Percentiles rank a stretch among this genome's conserved stretches.
phyloP scores from a whole-genome alignment of 768 basidiomycete genomes.

The Russula abietina region DNA sequence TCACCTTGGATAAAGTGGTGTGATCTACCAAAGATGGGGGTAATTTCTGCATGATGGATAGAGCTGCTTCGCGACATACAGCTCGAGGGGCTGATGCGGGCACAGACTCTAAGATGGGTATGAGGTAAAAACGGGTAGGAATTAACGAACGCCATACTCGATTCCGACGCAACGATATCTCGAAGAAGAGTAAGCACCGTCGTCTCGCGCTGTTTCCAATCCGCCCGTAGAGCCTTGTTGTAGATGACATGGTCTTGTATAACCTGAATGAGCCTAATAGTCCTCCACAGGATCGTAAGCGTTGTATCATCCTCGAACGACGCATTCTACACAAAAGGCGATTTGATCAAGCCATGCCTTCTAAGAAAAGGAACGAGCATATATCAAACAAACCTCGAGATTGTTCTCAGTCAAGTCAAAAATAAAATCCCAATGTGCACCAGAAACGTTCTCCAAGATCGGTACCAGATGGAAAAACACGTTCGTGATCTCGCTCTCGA shows the following conservation, averaged over 20 bases:
- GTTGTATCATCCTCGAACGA: constrained; percentile 53
- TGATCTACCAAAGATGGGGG: constrained; percentile 57
- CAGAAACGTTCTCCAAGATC: constrained; percentile 79
- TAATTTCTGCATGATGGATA: constrained; percentile 62
- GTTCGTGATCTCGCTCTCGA: constrained; percentile 71
- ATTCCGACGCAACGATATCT: no score
- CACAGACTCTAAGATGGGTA: constrained; percentile 19
- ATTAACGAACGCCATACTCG: no score
- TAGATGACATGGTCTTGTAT: constrained; percentile 65
- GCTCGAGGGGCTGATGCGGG: constrained; percentile 51
- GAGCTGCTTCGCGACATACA: constrained; percentile 58
- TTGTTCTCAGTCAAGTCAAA: constrained; percentile 86
- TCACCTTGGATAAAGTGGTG: constrained; percentile 58
- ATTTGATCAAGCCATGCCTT: not conserved
- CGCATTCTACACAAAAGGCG: constrained; percentile 43
- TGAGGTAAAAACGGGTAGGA: not conserved
- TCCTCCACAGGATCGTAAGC: constrained; percentile 60
- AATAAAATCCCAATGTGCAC: constrained; percentile 88
- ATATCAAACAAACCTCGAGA: constrained; percentile 60
- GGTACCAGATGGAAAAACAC: constrained; percentile 75
- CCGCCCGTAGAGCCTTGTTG: constrained; percentile 66
- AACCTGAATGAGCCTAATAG: constrained; percentile 59
- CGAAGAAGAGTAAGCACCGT: constrained; percentile 53
- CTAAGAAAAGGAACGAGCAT: not conserved
- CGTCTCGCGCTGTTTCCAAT: constrained; percentile 57